Base-by-base conservation (phyloP, 768 basidiomycete species). In the Vararia minispora region DNA sequence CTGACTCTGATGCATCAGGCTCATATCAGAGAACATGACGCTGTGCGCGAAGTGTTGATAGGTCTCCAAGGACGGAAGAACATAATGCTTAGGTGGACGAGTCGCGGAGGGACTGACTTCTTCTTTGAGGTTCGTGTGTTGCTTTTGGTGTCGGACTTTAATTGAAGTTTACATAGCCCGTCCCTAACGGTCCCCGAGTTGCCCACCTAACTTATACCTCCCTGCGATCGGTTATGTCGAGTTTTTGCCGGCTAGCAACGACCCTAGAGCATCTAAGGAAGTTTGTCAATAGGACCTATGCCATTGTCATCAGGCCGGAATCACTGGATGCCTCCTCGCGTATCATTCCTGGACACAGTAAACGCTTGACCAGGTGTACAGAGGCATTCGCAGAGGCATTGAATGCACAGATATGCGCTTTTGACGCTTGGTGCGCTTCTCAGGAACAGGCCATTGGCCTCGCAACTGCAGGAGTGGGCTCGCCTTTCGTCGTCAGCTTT, bases 361-460 rank as follows among this genome's bases (percentile, higher is more conserved):
- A 26, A 39, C 43, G 52, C 42, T 49, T 47, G 8, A 74, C 76
- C 8, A 70, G 68, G 23, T 86, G 82, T 0, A 58, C 84, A n/a
- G 83, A 89, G 53, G 87, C 87, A 0, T 87, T 87, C 52, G 73
- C 80, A 1, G 83, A 87, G 39, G 84, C 83, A 0, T 59, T 88
- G 32, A 74, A 76, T 42, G 47, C 60, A 16, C 73, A 82, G 39
- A 58, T 86, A 3, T 68, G 63, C 16, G 44, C 44, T 4, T 74
- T 89, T 43, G 70, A 83, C 39, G 53, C 49, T 5, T 89, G 84
- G 82, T 87, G 84, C 52, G 74, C 85, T 1, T 53, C 52, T 11
- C 65, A 63, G 40, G 87, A 90, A 56, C 75, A 79, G 49, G 61
- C 63, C 0, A 79, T 89, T 34, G 76, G 72, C 53, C 61, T 61